Evolutionary conservation across 2,329 filamentous ascomycete species (phyloP), one percentile per base, ranked within the genome.

Genomic region (Diplodia scrobiculata): DNA sequence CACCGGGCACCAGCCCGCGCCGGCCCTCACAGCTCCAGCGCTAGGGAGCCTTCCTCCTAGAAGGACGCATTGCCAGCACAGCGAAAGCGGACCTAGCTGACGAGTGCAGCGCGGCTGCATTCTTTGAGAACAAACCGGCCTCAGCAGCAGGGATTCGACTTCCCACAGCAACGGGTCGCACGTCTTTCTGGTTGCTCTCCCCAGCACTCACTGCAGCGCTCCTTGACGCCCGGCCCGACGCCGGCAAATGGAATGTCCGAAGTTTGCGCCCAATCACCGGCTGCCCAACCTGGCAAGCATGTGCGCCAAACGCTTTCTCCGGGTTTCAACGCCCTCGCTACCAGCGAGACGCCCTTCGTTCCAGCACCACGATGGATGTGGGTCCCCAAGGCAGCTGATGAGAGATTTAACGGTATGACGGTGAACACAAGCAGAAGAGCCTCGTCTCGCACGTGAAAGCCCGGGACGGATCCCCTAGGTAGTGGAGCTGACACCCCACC

Each of bases 51-150:
- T 25, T 3, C 55, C 17, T 32, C 32, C 38, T 32, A 41, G 58
- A 34, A 14, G 25, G 29, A 36, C 45, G 58, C 58, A 50, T 41
- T 62, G 58, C 58, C 58, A 62, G 58, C 58, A 25, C 58, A 62
- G 41, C 58, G 48, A 11, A 36, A 29, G 45, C 55, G 14, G 29
- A 34, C 11, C 5, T 48, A 32, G 38, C 17, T 48, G 34, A 25
- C 25, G 25, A 25, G 25, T 13, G 17, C 55, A 60, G 41, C 38
- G 17, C 17, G 14, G 11, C 55, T 48, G 14, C 38, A 32, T 3
- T 27, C 27, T 4, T 32, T 14, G 34, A 29, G 38, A 47, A 59
- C 54, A 36, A 10, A 36, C 54, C 25, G 25, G 25, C 25, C 19
- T 11, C n/a, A 7, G 10, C 17, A n/a, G 51, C 27, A 29, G 27